A percentile compares a stretch with the other conserved stretches of the same genome.
Conservation (phyloP, 441 rosid genomes). For the Geranium incanum region DNA sequence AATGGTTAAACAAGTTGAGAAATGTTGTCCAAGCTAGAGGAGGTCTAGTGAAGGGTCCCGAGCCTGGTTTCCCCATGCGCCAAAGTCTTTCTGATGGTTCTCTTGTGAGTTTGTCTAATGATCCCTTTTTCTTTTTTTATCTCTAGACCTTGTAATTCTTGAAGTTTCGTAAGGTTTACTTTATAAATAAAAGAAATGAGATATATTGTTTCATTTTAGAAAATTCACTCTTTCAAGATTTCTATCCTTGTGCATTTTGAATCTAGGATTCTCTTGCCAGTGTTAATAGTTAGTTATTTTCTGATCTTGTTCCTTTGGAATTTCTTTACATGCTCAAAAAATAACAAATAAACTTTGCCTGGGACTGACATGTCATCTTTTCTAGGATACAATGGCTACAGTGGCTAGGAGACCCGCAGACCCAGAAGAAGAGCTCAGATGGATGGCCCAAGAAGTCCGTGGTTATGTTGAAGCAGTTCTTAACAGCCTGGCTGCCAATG, state of each 20-base stretch:
- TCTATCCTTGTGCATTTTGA: neutral
- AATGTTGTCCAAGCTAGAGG: constrained; percentile 59
- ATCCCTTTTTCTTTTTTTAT: neutral
- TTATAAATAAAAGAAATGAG: neutral
- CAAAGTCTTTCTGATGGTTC: constrained; percentile 98
- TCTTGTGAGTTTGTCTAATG: constrained; percentile 53
- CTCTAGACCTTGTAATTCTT: neutral
- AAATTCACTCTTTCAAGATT: neutral
- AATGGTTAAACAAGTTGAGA: constrained; percentile 78
- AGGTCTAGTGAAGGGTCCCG: constrained; percentile 52
- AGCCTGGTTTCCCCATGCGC: constrained; percentile 48
- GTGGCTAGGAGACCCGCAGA: constrained; percentile 88
- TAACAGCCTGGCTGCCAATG: constrained; percentile 97
- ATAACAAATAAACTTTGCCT: neutral
- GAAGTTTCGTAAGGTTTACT: neutral
- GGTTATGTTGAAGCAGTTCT: constrained; percentile 99
- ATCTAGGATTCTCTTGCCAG: neutral
- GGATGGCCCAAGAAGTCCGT: constrained; percentile 99
- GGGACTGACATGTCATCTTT: constrained; percentile 3
- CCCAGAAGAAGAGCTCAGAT: constrained; percentile 97
- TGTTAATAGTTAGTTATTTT: neutral
- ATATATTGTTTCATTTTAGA: neutral
- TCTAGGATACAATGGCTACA: constrained; percentile 85
- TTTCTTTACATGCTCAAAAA: neutral
- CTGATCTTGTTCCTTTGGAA: neutral